These are phyloP conservation scores for Ogataea polymorpha DNA, from an alignment of 805 yeast species.

Conservation along the genomic window DNA sequence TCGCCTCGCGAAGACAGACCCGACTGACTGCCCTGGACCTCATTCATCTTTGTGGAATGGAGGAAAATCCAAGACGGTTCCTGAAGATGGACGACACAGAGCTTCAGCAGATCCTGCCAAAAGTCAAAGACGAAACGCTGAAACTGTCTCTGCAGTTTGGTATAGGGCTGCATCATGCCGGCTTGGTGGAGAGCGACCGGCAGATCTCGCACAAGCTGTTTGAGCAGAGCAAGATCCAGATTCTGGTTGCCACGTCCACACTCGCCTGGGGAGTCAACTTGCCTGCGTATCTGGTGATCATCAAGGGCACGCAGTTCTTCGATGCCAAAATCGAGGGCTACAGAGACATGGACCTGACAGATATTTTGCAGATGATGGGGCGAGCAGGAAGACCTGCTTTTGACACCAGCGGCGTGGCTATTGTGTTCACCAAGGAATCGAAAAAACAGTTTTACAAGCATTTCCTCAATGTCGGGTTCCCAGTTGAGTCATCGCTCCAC, in stretches of 20 bases:
- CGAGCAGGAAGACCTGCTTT: conserved; percentile 82
- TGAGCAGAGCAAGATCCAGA: conserved; percentile 66
- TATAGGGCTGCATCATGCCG: conserved; percentile 81
- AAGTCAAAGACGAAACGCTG: conserved; percentile 81
- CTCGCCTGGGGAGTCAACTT: conserved; percentile 85
- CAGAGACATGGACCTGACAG: conserved; percentile 79
- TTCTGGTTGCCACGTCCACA: conserved; percentile 76
- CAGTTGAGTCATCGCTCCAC: conserved; percentile 77
- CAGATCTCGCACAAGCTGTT: conserved; percentile 67
- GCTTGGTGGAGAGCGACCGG: conserved; percentile 70
- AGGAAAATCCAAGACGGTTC: conserved; percentile 71
- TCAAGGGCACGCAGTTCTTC: conserved; percentile 71
- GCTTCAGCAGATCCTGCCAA: conserved; percentile 43
- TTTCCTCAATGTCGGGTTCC: conserved; percentile 75
- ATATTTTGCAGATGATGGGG: conserved; percentile 82
- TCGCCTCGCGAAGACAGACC: conserved; percentile 81
- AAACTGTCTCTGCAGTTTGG: conserved; percentile 73
- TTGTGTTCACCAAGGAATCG: conserved; percentile 71
- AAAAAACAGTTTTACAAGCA: conserved; percentile 76
- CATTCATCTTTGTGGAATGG: conserved; percentile 76
- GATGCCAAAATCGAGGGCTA: conserved; percentile 66
- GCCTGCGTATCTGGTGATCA: conserved; percentile 76
- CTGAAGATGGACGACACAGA: conserved; percentile 64
- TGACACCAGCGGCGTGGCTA: conserved; percentile 75
- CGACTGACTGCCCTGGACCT: conserved; percentile 76